Base-by-base conservation (phyloP, 1,284 basidiomycete species). In the Marasmius oreades region DNA sequence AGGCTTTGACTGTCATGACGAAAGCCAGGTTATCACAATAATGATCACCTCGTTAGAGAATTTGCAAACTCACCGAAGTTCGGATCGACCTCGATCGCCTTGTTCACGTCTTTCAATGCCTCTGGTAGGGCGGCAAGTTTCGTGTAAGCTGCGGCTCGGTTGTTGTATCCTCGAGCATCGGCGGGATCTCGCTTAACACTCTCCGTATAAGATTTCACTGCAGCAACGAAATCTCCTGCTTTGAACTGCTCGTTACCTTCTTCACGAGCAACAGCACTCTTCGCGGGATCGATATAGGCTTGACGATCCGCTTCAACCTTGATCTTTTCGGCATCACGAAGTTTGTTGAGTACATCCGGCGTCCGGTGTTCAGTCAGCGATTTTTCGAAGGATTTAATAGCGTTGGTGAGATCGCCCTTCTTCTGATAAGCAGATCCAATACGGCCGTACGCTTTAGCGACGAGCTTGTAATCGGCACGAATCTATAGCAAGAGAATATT, bases 361-460 rank as follows among this genome's bases (percentile, higher is more conserved):
- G 96, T 98, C 58, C 97, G 92, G 73, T 99, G 97, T 73, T 99
- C 97, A 3, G 95, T 91, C 52, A 99, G 82, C 7, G 93, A 95
- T 73, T 96, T 96, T 66, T 92, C 78, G 76, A 83, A 95, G 77
- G 83, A 94, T 71, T 92, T 94, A 80, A 95, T 88, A 12, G 95
- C 95, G 47, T 82, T 81, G 6, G 72, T 69, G 23, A 90, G 73
- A 70, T 99, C 93, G 55, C 78, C 84, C 70, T 92, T 92, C 75
- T 91, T 92, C 56, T 83, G 75, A 74, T 95, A 94, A 0, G 95
- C 85, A 7, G 86, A 85, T 11, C 96, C 97, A 57, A 92, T 88
- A 42, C 97, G 92, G 11, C 93, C 96, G 58, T 92, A 86, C 0
- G 95, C 95, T 72, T 92, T 92, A 8, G 90, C 90, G 56, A 92